Percentiles rank a stretch among this genome's conserved stretches.
phyloP scores from a whole-genome alignment of 1,284 basidiomycete species.

The Cerioporus squamosus region DNA sequence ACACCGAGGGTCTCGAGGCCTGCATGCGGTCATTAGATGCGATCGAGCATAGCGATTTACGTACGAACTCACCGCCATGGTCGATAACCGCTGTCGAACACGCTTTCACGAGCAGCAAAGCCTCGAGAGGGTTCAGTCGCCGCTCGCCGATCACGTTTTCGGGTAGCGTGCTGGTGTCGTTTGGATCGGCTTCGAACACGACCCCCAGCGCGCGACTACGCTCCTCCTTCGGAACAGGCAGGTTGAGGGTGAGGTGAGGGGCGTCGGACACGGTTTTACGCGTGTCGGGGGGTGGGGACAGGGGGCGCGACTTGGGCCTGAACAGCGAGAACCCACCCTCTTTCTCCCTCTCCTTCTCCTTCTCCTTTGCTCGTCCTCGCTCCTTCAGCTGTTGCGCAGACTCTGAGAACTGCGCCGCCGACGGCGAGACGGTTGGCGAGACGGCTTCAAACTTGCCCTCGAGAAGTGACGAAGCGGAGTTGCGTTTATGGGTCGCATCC shows the following conservation, averaged over 20 bases:
- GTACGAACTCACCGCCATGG: conserved; percentile 48
- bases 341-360: conserved; percentile 41
- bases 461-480: conserved; percentile 52
- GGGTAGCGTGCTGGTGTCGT: conserved; percentile 40
- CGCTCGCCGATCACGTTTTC: conserved; percentile 59
- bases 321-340: conserved; percentile 49
- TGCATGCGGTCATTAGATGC: conserved; percentile 31
- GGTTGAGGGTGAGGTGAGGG: conserved; percentile 64
- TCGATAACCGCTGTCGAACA: conserved; percentile 66
- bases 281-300: conserved; percentile 34
- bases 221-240: conserved; percentile 56
- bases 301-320: conserved; percentile 49
- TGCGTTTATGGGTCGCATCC: conserved; percentile 44
- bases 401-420: conserved; percentile 44
- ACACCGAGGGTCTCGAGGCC: conserved; percentile 76
- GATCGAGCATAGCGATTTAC: not conserved
- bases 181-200: conserved; percentile 63
- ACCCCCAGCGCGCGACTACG: conserved; percentile 51
- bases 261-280: conserved; percentile 33
- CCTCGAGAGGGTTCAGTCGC: conserved; percentile 60
- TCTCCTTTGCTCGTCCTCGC: conserved; percentile 38
- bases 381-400: conserved; percentile 30
- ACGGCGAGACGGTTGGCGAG: conserved; percentile 56
- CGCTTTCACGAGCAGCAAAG: conserved; percentile 61
- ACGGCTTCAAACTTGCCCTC: conserved; percentile 77